Base-by-base conservation (phyloP, 2,329 filamentous ascomycete species). In the Aspergillus viridinutans region DNA sequence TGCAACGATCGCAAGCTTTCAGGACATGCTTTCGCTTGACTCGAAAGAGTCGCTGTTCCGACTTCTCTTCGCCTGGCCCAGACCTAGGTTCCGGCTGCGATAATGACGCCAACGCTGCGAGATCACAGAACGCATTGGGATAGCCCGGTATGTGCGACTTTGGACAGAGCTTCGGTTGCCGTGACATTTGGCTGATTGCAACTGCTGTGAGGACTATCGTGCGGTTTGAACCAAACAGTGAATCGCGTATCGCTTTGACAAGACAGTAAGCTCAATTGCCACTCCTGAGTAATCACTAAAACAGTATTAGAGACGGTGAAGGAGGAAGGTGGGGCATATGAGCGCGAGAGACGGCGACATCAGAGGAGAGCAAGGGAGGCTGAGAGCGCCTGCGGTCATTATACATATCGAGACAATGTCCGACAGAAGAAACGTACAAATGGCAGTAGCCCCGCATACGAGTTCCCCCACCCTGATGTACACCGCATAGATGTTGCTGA, bases 1-100 rank as follows among this genome's bases (percentile, higher is more conserved):
- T 72, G 62, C 75, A 77, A n/a, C 74, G 74, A 67, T 77, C 75
- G 58, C 75, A 77, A 5, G 75, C 75, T 55, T 77, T 77, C 17
- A 76, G 61, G 29, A 77, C 75, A 68, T 77, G 75, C 59, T 77
- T 77, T 45, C 75, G 70, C 61, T 77, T 77, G 38, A 75, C 74
- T 12, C 75, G 72, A 59, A 75, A 76, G 26, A 76, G 66, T 21
- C 73, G 74, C 49, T 74, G 72, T 49, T 74, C 69, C 10, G 67
- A 65, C 58, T 71, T 74, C 38, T 72, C 69, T 45, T 76, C 72
- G 12, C 58, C 62, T 29, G 66, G 43, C 50, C 64, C 61, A 26
- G 65, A 62, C 25, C 67, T 66, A 55, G 67, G 58, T 38, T 72
- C 69, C 29, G 72, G 57, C 28, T 67, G 67, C 12, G 72, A 65